Evolutionary conservation across 2,329 filamentous ascomycete genomes (phyloP).

Genomic region (Mycogone perniciosa): DNA sequence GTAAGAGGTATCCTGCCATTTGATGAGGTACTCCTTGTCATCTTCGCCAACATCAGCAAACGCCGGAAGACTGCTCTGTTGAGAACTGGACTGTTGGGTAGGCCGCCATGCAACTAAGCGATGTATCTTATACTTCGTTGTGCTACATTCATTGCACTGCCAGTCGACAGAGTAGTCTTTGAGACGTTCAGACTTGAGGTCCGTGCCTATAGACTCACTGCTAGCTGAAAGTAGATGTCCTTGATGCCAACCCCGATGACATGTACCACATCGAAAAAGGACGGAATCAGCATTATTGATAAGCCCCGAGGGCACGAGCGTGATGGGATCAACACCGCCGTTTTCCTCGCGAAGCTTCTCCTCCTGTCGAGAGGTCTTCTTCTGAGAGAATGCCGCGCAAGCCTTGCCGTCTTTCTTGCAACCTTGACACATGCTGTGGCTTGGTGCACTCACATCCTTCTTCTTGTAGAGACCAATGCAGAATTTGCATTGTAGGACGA

Average conservation of each 20-base stretch:
- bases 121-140: constrained; percentile 61
- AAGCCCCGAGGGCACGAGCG: constrained; percentile 51
- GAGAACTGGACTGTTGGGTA: constrained; percentile 24
- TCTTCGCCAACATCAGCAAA: constrained; percentile 49
- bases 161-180: constrained; percentile 69
- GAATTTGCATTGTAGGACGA: constrained; percentile 83
- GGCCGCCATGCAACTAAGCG: constrained; percentile 87
- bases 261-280: constrained; percentile 75
- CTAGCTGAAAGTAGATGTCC: constrained; percentile 63
- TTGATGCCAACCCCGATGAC: constrained; percentile 74
- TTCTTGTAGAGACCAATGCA: constrained; percentile 65
- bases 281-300: constrained; percentile 72
- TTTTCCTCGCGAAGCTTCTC: constrained; percentile 78
- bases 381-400: constrained; percentile 68
- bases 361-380: constrained; percentile 70
- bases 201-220: constrained; percentile 27
- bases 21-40: constrained; percentile 86
- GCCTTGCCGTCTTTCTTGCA: constrained; percentile 61
- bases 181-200: constrained; percentile 46
- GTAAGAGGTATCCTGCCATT: constrained; percentile 78
- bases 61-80: constrained; percentile 9
- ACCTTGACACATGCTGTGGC: constrained; percentile 62
- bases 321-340: constrained; percentile 68
- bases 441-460: constrained; percentile 64
- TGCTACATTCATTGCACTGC: constrained; percentile 72